Base-by-base conservation (phyloP, 495 filamentous ascomycete species). In the Lepidopterella palustris region DNA sequence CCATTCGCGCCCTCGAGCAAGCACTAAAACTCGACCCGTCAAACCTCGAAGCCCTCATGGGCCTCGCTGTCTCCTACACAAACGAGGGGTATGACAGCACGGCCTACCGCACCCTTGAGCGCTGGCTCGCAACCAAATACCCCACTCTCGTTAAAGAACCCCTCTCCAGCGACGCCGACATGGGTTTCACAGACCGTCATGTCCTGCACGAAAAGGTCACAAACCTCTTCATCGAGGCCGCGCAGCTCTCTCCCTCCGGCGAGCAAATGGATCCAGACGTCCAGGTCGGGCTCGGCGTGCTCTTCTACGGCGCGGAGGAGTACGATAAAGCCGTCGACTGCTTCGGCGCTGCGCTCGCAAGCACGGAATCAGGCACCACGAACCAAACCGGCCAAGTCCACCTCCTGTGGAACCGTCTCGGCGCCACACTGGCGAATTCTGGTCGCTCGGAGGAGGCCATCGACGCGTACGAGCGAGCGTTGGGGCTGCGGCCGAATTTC, bases 261-360 rank as follows among this genome's bases (percentile, higher is more conserved):
- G 82, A 83, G 53, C 86, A 90, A 64, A 95, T 97, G 88, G 93
- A 99, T 70, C 91, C 92, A 0, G 93, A 99, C 66, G 93, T 99
- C 3, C 95, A 97, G 76, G 93, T 99, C 61, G 93, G 93, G 0
- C 81, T 99, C 1, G 93, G 95, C 35, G 95, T 97, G 20, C 85
- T 99, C 31, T 97, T 97, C 81, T 99, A 99, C 78, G 92, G 92
- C 53, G 89, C 86, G 5, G 93, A 97, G 69, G 90, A 97, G 70
- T 97, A 96, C 79, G 90, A 91, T 65, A 99, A 99, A 73, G 95
- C 93, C 0, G 95, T 97, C 49, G 93, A 99, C 78, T 99, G 95
- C 76, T 99, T 99, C 82, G 85, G 84, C 25, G 82, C 92, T 1
- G 95, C 93, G 3, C 79, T 99, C 23, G 85, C 87, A 24, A 87